Evolutionary conservation across 1,139 yeast genomes (phyloP), one percentile per base, ranked within the genome.

Genomic region (Magnusiomyces sp.): DNA sequence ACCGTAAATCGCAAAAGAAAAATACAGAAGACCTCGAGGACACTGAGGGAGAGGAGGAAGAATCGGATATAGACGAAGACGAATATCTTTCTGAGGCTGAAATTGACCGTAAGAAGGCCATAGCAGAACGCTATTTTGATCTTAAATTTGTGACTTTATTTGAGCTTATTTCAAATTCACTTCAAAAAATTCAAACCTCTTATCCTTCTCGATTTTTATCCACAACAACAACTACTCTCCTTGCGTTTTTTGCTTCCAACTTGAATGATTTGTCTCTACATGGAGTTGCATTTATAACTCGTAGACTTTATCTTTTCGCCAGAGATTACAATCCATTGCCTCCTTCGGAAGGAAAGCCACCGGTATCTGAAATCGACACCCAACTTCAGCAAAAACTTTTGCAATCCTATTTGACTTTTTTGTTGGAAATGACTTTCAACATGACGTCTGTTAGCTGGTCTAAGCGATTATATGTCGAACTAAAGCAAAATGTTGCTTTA

Each of bases 191-290:
- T 55, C 69, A 73, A 41, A 83, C 95, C 0, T 63, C 75, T 44
- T 81, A 81, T 59, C 95, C 96, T 11, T 83, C 95, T 1, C 74
- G 85, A 54, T 86, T 86, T 60, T 68, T 90, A 49, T 75, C 83
- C 1, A 82, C 85, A 76, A 76, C 80, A 1, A 70, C 81, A 0
- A 64, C 82, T 1, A 71, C 87, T 0, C 64, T 80, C 43, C 65
- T 82, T 44, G 78, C 77, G 48, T 71, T 76, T 49, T 61, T 77
- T 13, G 71, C 73, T 29, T 57, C 61, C 11, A 79, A 78, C 60
- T 61, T 63, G 19, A 62, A 64, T 1, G 50, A 56, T 16, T 53
- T 69, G 17, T 59, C 66, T 20, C 63, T 66, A 27, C 59, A 65
- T 7, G 61, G 74, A 16, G 53, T 65, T 29, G 65, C 69, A 7